Conservation (phyloP, 306 rosid species). For the Mimosa bimucronata region DNA sequence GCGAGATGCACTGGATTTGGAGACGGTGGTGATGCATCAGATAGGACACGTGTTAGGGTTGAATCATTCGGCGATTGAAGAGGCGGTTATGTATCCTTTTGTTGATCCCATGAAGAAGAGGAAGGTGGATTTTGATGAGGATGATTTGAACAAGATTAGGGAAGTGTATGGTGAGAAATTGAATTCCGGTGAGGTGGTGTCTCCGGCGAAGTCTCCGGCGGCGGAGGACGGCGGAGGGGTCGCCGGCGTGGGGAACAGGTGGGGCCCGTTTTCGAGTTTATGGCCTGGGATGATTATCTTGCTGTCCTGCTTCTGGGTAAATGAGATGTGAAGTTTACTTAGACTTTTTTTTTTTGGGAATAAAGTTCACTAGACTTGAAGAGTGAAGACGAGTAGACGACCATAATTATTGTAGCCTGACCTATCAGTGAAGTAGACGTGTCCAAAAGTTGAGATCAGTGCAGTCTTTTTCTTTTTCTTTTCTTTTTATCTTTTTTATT, state of each 20-base stretch:
- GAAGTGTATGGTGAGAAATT: background rate
- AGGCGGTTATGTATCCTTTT: conserved; percentile 38
- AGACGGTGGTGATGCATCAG: conserved; percentile 34
- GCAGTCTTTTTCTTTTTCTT: background rate
- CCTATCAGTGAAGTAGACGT: background rate
- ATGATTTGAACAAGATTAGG: conserved; percentile 14
- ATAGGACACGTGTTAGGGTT: conserved; percentile 40
- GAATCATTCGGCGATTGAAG: conserved; percentile 21
- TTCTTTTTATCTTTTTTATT: background rate
- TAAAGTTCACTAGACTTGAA: no score
- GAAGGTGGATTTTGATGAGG: conserved; percentile 22
- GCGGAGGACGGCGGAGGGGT: background rate
- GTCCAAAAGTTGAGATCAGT: background rate
- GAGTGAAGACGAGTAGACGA: no score
- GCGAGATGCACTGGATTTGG: conserved; percentile 7
- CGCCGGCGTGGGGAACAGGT: no score
- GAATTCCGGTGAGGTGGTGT: background rate
- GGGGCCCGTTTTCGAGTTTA: background rate
- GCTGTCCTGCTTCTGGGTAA: background rate
- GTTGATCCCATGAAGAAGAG: background rate
- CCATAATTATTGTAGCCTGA: no score
- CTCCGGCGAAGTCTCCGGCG: background rate
- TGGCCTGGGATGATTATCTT: background rate
- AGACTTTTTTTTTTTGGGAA: no score
- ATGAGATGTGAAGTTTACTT: background rate